These are phyloP conservation scores for Pleurotus salmoneostramineus DNA, from an alignment of 768 basidiomycete species.

Conservation along the genomic window DNA sequence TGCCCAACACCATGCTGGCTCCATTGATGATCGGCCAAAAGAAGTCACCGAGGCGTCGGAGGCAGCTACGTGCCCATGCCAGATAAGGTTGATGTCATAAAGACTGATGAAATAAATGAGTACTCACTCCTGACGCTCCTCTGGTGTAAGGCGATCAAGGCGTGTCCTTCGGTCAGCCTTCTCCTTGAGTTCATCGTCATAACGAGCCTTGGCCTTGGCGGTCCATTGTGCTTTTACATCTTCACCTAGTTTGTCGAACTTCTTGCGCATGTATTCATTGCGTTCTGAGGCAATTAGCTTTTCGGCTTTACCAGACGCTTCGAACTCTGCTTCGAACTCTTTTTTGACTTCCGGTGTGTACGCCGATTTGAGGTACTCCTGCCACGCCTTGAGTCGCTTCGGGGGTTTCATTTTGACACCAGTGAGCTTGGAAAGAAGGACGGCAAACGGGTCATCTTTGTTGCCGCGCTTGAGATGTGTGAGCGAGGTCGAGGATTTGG, in stretches of 20 bases:
- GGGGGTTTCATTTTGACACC: slow-evolving; percentile 3
- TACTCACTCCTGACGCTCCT: background rate
- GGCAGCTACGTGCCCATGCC: background rate
- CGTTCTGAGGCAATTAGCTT: background rate
- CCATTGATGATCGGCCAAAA: background rate
- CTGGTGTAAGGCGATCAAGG: background rate
- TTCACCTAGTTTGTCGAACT: background rate
- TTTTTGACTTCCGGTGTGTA: background rate
- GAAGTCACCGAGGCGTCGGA: background rate
- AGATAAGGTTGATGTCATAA: background rate
- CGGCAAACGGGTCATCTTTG: background rate
- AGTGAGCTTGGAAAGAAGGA: slow-evolving; percentile 6
- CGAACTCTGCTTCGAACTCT: background rate
- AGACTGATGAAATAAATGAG: background rate
- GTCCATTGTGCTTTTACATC: background rate
- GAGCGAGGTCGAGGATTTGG: background rate
- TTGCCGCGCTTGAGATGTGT: background rate
- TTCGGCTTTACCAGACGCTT: background rate
- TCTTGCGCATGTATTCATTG: background rate
- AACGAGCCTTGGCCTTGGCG: background rate
- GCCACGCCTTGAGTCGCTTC: background rate
- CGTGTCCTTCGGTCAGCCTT: background rate
- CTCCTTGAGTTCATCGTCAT: background rate
- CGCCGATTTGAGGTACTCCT: background rate
- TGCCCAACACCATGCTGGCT: background rate